Evolutionary conservation across 768 basidiomycete genomes (phyloP).

Genomic region (Lactarius vividus): DNA sequence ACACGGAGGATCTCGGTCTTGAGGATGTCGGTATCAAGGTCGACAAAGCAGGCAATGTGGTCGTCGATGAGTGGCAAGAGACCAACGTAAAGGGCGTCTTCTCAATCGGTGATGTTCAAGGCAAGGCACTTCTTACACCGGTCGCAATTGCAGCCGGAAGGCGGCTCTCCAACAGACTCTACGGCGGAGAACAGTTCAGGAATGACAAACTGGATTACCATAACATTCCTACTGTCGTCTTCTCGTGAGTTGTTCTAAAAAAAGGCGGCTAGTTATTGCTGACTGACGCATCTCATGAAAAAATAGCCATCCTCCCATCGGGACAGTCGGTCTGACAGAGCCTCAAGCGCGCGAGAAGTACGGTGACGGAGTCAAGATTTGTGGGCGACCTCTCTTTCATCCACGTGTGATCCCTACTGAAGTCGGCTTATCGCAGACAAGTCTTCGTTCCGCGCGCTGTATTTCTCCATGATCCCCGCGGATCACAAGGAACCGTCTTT

Average conservation of each 20-base stretch:
- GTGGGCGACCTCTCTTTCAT: constrained; percentile 45
- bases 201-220: constrained; percentile 84
- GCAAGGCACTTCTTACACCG: constrained; percentile 90
- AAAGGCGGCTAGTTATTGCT: constrained; percentile 2
- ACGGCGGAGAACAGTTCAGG: constrained; percentile 83
- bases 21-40: constrained; percentile 74
- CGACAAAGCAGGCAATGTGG: constrained; percentile 75
- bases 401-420: constrained; percentile 4
- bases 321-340: constrained; percentile 94
- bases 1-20: constrained; percentile 75
- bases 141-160: constrained; percentile 97
- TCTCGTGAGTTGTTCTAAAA: constrained; percentile 64
- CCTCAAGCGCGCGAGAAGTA: constrained; percentile 85
- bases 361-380: constrained; percentile 88
- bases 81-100: constrained; percentile 66
- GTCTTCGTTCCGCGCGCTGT: constrained; percentile 77
- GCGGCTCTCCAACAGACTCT: constrained; percentile 83
- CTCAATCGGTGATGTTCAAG: constrained; percentile 90
- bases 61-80: constrained; percentile 91
- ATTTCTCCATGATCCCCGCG: constrained; percentile 89
- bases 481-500: constrained; percentile 93
- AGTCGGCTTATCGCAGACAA: constrained; percentile 52
- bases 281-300: constrained; percentile 7
- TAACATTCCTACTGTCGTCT: constrained; percentile 93
- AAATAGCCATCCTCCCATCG: constrained; percentile 87